These are phyloP conservation scores for Solanum commersonii DNA, from an alignment of 257 asterid genomes.

Conservation along the genomic window DNA sequence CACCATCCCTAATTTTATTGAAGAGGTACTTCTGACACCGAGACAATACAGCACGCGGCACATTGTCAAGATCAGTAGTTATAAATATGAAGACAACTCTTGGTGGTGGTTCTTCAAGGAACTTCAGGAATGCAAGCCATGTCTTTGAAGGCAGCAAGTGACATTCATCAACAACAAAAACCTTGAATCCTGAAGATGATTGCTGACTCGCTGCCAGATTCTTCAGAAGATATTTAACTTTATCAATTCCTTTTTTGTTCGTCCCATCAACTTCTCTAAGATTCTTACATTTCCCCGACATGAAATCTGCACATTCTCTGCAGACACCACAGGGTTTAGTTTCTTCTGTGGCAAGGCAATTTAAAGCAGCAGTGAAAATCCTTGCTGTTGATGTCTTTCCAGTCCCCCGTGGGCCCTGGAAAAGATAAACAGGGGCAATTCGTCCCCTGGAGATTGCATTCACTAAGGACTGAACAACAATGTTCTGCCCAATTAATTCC, in stretches of 20 bases:
- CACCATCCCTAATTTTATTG: conserved; percentile 64
- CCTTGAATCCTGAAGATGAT: conserved; percentile 39
- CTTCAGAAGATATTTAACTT: conserved; percentile 48
- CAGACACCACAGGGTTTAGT: conserved; percentile 89
- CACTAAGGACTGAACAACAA: conserved; percentile 67
- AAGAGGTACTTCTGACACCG: conserved; percentile 86
- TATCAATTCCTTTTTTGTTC: conserved; percentile 51
- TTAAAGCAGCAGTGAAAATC: conserved; percentile 77
- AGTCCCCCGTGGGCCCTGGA: conserved; percentile 98
- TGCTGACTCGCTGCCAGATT: conserved; percentile 27
- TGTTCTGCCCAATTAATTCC: conserved; percentile 78
- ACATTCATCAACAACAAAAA: conserved; percentile 77
- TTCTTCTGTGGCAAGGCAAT: conserved; percentile 80
- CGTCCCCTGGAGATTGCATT: conserved; percentile 57
- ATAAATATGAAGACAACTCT: conserved; percentile 58
- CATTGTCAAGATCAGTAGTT: conserved; percentile 69
- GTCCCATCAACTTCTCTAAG: conserved; percentile 73
- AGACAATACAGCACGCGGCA: conserved; percentile 73
- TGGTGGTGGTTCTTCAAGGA: conserved; percentile 70
- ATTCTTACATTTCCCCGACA: conserved; percentile 59
- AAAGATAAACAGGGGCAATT: conserved; percentile 77
- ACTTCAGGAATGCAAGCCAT: conserved; percentile 69
- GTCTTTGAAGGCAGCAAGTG: conserved; percentile 82
- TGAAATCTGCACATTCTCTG: conserved; percentile 62
- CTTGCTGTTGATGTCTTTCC: conserved; percentile 89